Percentiles rank a stretch among this genome's conserved stretches.
Conservation (phyloP, 768 basidiomycete species). For the Phylloporus sp. region DNA sequence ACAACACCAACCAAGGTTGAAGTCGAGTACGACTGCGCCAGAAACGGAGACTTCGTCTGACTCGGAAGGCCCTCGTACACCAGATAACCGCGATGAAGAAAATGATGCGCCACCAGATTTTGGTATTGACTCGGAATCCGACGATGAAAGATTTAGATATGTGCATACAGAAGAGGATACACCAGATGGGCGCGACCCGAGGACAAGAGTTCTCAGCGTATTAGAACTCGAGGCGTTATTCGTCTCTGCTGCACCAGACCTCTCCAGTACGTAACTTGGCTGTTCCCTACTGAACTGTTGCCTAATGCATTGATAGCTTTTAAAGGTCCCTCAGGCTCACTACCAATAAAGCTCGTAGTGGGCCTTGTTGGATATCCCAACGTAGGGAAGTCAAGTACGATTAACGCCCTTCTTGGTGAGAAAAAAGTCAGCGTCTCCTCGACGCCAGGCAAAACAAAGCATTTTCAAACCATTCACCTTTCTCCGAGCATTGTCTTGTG, state of each 20-base stretch:
- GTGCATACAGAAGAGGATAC: conserved; percentile 54
- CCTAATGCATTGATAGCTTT: conserved; percentile 50
- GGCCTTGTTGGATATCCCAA: conserved; percentile 98
- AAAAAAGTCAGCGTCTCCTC: conserved; percentile 98
- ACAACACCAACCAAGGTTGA: neutral
- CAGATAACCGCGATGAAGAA: conserved; percentile 30
- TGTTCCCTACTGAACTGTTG: neutral
- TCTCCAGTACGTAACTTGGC: conserved; percentile 48
- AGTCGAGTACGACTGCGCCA: neutral
- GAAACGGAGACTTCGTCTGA: conserved; percentile 32
- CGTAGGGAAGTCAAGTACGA: conserved; percentile 97
- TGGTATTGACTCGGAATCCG: conserved; percentile 29
- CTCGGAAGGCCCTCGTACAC: conserved; percentile 25
- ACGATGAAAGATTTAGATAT: conserved; percentile 41
- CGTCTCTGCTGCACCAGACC: conserved; percentile 61
- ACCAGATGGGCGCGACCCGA: conserved; percentile 51
- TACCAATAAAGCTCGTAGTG: conserved; percentile 65
- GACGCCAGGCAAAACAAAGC: conserved; percentile 98
- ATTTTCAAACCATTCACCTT: conserved; percentile 97
- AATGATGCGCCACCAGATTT: conserved; percentile 23
- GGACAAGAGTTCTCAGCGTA: conserved; percentile 79
- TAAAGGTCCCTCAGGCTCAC: conserved; percentile 49
- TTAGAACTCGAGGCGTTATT: conserved; percentile 87
- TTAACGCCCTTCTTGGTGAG: conserved; percentile 92
- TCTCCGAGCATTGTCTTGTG: conserved; percentile 83